Conservation (phyloP, 2,329 filamentous ascomycete species). For the Botrytis cinerea region DNA sequence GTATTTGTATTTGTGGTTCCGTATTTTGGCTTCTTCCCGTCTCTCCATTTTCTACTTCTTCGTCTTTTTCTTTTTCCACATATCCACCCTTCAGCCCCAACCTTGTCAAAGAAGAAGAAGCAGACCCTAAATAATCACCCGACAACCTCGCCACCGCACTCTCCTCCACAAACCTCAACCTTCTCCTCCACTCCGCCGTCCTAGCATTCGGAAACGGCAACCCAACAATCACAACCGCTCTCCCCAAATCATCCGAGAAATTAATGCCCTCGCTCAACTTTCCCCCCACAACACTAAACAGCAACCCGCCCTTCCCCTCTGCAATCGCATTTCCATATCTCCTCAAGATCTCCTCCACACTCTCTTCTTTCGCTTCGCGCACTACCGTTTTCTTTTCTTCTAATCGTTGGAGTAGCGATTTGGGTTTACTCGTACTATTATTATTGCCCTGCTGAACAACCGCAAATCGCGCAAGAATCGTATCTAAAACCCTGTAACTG, state of each 20-base stretch:
- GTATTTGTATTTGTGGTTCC: no score
- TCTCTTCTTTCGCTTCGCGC: slow-evolving; percentile 52
- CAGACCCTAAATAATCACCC: no score
- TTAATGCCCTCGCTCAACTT: slow-evolving; percentile 98
- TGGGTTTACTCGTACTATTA: background rate
- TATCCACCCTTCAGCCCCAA: background rate
- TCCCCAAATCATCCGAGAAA: slow-evolving; percentile 86
- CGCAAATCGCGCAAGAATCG: slow-evolving; percentile 57
- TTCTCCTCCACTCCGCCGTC: slow-evolving; percentile 89
- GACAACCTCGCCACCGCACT: slow-evolving; percentile 48
- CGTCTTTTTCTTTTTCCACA: slow-evolving; percentile 28
- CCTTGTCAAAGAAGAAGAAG: no score
- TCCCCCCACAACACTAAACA: slow-evolving; percentile 89
- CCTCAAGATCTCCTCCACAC: slow-evolving; percentile 65
- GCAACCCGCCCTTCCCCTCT: slow-evolving; percentile 66
- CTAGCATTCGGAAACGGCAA: slow-evolving; percentile 90
- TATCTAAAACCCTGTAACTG: slow-evolving; percentile 86
- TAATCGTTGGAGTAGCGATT: slow-evolving; percentile 60
- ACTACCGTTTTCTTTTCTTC: slow-evolving; percentile 63
- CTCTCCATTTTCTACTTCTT: slow-evolving; percentile 43
- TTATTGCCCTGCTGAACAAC: slow-evolving; percentile 21
- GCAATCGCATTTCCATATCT: slow-evolving; percentile 71
- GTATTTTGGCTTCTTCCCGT: no score
- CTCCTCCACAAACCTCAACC: slow-evolving; percentile 80
- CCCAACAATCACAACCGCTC: slow-evolving; percentile 88